Evolutionary conservation across 2,329 filamentous ascomycete species (phyloP).

Genomic region (Aaosphaeria pasadenensis): DNA sequence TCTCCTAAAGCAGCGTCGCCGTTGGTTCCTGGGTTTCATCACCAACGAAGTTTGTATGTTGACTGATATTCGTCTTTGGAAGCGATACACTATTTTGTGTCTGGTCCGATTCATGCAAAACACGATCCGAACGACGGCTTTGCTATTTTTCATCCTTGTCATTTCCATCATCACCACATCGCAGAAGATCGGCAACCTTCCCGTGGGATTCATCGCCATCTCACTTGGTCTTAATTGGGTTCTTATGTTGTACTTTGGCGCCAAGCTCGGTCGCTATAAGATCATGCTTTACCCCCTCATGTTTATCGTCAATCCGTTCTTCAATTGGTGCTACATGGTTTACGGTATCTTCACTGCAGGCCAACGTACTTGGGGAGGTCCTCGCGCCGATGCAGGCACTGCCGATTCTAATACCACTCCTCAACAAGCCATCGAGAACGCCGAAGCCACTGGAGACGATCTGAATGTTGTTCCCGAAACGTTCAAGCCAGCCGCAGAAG

Average conservation of each 20-base stretch:
- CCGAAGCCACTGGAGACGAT: conserved; percentile 77
- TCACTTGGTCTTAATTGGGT: conserved; percentile 91
- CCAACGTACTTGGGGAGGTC: conserved; percentile 93
- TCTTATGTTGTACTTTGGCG: conserved; percentile 94
- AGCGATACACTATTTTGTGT: conserved; percentile 80
- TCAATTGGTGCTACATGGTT: conserved; percentile 98
- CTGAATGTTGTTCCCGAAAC: conserved; percentile 86
- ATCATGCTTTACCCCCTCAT: conserved; percentile 93
- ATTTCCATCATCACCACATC: conserved; percentile 82
- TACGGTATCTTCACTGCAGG: conserved; percentile 95
- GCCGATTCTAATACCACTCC: conserved; percentile 75
- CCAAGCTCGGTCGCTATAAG: conserved; percentile 84
- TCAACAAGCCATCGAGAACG: conserved; percentile 79
- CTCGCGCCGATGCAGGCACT: conserved; percentile 80
- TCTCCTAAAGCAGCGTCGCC: conserved; percentile 86
- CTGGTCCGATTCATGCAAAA: conserved; percentile 92
- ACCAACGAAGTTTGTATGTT: conserved; percentile 99
- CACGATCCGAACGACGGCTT: conserved; percentile 88
- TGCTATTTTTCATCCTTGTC: conserved; percentile 92
- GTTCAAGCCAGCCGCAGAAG: conserved; percentile 60
- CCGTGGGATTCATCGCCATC: conserved; percentile 89
- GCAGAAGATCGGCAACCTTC: conserved; percentile 73
- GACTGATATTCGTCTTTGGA: conserved; percentile 90
- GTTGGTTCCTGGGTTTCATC: conserved; percentile 97
- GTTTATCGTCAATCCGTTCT: conserved; percentile 93